Base-by-base conservation (phyloP, 352 stramenopile genomes). In the Phytophthora brassicae region DNA sequence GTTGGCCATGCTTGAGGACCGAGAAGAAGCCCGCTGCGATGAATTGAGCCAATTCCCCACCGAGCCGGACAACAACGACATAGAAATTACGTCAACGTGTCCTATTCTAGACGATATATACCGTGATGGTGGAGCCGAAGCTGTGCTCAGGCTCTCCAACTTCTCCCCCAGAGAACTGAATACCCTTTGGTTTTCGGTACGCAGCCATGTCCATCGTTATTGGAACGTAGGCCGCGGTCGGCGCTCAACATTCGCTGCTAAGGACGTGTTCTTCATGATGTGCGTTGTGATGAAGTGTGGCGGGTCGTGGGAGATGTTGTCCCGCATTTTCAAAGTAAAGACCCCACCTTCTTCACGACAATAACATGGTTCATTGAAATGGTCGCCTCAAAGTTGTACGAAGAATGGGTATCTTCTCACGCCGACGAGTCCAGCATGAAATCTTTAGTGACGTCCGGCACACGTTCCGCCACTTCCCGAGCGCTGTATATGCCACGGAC, bases 241-340 rank as follows among this genome's bases (percentile, higher is more conserved):
- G 3, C 29, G 33, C 3, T 56, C 35, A 14, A 44, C 17, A 6
- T 56, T 56, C 7, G 13, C 22, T 6, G 35, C 14, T n/a, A 56
- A 46, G 17, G 20, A 36, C 22, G 48, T 56, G n/a, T n/a, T n/a
- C n/a, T n/a, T n/a, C n/a, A n/a, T n/a, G n/a, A n/a, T n/a, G n/a
- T n/a, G n/a, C n/a, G 48, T 46, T 2, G 48, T 44, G 6, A 24
- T 38, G 24, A 51, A 51, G 48, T 56, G 48, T 20, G 48, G 26
- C 4, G 31, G 29, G 12, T 12, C 29, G 33, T 22, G 20, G 5
- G 4, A 46, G 1, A n/a, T n/a, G n/a, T n/a, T n/a, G n/a, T n/a
- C n/a, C n/a, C n/a, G n/a, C n/a, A 46, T 56, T 14, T 56, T 56
- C 7, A 31, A 24, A 3, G 16, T 46, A 3, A 46, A 56, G 7